Percentiles rank a stretch among this genome's conserved stretches.
phyloP scores from a whole-genome alignment of 306 rosid genomes.

The Medicago lupulina region DNA sequence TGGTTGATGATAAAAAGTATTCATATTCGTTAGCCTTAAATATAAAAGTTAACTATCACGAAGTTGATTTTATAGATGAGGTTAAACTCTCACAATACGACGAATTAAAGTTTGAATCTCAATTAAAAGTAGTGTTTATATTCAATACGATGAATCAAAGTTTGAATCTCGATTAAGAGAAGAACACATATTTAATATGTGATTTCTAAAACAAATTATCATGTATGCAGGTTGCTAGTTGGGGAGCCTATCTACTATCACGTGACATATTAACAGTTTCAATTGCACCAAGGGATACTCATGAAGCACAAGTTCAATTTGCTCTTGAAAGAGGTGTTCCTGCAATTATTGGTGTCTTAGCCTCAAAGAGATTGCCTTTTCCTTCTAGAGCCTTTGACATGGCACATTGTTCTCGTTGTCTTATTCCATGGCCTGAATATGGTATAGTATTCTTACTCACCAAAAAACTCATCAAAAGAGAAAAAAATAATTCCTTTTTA shows the following conservation, averaged over 20 bases:
- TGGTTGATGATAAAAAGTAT: not conserved
- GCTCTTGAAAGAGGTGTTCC: slow-evolving; percentile 87
- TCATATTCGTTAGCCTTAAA: too few relatives aligned
- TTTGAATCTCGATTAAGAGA: too few relatives aligned
- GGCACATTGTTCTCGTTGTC: slow-evolving; percentile 92
- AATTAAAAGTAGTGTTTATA: too few relatives aligned
- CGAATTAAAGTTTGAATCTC: too few relatives aligned
- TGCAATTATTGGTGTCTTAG: slow-evolving; percentile 70
- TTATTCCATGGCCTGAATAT: slow-evolving; percentile 71
- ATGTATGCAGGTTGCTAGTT: slow-evolving; percentile 75
- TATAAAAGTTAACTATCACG: too few relatives aligned
- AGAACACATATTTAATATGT: too few relatives aligned
- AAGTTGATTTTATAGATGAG: too few relatives aligned
- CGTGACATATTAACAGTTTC: slow-evolving; percentile 66
- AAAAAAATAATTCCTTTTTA: too few relatives aligned
- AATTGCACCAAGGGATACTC: slow-evolving; percentile 80
- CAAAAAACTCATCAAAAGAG: not conserved
- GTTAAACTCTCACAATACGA: too few relatives aligned
- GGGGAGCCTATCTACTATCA: slow-evolving; percentile 80
- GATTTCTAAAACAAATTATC: too few relatives aligned
- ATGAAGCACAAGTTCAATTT: slow-evolving; percentile 81
- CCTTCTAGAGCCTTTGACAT: slow-evolving; percentile 82
- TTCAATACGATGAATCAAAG: too few relatives aligned
- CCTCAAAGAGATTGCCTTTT: slow-evolving; percentile 76
- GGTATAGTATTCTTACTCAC: slow-evolving; percentile 36